Evolutionary conservation across 768 basidiomycete species (phyloP).

Genomic region (Suillus bovinus): DNA sequence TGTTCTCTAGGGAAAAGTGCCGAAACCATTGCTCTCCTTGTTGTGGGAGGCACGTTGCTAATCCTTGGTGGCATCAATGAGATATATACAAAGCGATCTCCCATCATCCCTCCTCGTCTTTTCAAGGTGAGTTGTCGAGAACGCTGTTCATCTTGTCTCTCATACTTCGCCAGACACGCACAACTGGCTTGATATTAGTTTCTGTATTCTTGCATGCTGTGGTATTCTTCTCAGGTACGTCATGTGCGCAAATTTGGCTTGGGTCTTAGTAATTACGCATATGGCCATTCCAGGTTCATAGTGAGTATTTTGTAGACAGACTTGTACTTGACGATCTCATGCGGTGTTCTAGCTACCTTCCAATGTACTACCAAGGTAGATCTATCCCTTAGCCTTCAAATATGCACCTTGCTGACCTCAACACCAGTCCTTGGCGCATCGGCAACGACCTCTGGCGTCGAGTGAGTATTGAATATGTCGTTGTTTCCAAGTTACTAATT

Average conservation of each 20-base stretch:
- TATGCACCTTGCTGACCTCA: not conserved
- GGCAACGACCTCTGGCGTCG: constrained; percentile 34
- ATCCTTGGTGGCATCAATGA: constrained; percentile 35
- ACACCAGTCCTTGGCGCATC: constrained; percentile 37
- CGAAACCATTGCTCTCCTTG: constrained; percentile 38
- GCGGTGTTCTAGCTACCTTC: constrained; percentile 31
- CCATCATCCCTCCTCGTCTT: constrained; percentile 42
- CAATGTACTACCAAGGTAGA: constrained; percentile 40
- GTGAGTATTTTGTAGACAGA: constrained; percentile 15
- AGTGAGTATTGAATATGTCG: constrained; percentile 15
- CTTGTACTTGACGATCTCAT: constrained; percentile 7
- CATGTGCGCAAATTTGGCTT: not conserved
- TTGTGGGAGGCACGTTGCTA: constrained; percentile 33
- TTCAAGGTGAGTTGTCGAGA: constrained; percentile 30
- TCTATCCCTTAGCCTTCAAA: not conserved
- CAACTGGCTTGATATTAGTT: constrained; percentile 35
- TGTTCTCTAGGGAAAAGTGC: constrained; percentile 27
- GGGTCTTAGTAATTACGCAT: not conserved
- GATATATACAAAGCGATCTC: constrained; percentile 31
- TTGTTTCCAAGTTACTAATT: not conserved
- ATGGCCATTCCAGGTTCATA: constrained; percentile 23
- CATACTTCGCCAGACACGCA: constrained; percentile 32
- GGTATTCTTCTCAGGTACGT: constrained; percentile 35
- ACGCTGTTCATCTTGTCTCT: not conserved
- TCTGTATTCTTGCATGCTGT: constrained; percentile 36